phyloP scores from a whole-genome alignment of 805 yeast species.

The Ogataea pilisensis region DNA sequence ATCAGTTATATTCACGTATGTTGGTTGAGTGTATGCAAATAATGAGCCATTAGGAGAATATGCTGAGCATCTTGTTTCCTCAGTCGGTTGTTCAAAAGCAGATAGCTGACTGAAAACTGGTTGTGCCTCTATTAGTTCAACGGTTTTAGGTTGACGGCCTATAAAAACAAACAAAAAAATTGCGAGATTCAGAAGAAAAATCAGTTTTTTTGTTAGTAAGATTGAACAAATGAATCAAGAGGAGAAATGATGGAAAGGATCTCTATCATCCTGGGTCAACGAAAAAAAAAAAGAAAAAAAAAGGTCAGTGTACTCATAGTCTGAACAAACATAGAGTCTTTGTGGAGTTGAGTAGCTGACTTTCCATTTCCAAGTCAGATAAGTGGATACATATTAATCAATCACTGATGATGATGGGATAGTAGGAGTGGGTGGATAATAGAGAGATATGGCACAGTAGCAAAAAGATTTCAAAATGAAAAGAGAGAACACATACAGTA shows the following conservation, averaged over 20 bases:
- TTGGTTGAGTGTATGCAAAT: slow-evolving; percentile 72
- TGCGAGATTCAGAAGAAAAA: background rate
- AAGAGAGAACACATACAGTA: slow-evolving; percentile 15
- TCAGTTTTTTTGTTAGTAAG: slow-evolving; percentile 1
- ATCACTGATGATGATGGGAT: too few species aligned
- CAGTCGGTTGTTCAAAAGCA: slow-evolving; percentile 28
- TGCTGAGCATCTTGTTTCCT: slow-evolving; percentile 57
- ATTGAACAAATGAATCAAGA: background rate
- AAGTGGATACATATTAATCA: too few species aligned
- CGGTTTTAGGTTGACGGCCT: slow-evolving; percentile 56
- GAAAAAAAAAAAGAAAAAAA: too few species aligned
- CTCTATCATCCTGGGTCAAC: too few species aligned
- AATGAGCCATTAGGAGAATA: slow-evolving; percentile 66
- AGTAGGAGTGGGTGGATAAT: too few species aligned
- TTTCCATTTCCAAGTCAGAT: too few species aligned
- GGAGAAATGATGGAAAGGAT: too few species aligned
- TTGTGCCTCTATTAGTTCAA: slow-evolving; percentile 48
- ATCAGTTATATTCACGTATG: slow-evolving; percentile 51
- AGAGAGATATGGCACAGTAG: too few species aligned
- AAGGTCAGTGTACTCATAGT: too few species aligned
- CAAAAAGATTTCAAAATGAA: too few species aligned
- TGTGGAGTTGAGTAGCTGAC: too few species aligned
- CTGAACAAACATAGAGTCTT: too few species aligned
- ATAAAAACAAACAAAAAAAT: background rate
- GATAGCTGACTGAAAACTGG: slow-evolving; percentile 34